Evolutionary conservation across 108 stramenopile genomes (phyloP), one percentile per base, ranked within the genome.

Genomic region (Hondaea fermentalgiana): DNA sequence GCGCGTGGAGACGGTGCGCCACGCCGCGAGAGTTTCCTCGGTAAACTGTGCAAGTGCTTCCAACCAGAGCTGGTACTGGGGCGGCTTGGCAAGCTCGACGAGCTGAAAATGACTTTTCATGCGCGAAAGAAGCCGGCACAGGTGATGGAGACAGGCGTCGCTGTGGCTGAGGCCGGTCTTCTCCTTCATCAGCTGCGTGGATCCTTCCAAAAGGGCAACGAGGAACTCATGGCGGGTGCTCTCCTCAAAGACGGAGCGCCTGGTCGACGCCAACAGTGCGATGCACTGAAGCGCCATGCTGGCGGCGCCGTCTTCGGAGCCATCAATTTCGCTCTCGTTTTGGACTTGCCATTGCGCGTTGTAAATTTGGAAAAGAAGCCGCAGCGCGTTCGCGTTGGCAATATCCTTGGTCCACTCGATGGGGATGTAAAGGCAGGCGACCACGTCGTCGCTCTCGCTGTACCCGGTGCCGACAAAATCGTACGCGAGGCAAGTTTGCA

Each of bases 391-490:
- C 10, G 76, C 76, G 49, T 47, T 83, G 45, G 76, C 76, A 23
- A 83, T 83, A 45, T 83, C 49, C 51, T 83, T 83, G 6, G 76
- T 53, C 76, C 76, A 83, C 25, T 83, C 76, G 12, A 83, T 23
- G 28, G 76, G 76, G 76, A 83, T 83, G 51, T 83, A 83, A 17
- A 83, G 51, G 76, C 76, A 83, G 49, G 76, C 76, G n/a, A 83
- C 76, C 45, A 83, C 76, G 76, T 83, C 76, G 23, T 83, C 76
- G 51, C 51, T 83, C 49, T 83, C 76, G 49, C 49, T 83, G 51
- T 83, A 83, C 0, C 76, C 76, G 10, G 76, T 83, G 49, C 76
- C 76, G 19, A 83, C 76, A 35, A 83, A 83, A 23, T 83, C 76
- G 28, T 83, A 83, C 43, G 49, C 45, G 19, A 83, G n/a, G 23